phyloP scores from a whole-genome alignment of 2,329 filamentous ascomycete species.

The Beauveria asiatica region DNA sequence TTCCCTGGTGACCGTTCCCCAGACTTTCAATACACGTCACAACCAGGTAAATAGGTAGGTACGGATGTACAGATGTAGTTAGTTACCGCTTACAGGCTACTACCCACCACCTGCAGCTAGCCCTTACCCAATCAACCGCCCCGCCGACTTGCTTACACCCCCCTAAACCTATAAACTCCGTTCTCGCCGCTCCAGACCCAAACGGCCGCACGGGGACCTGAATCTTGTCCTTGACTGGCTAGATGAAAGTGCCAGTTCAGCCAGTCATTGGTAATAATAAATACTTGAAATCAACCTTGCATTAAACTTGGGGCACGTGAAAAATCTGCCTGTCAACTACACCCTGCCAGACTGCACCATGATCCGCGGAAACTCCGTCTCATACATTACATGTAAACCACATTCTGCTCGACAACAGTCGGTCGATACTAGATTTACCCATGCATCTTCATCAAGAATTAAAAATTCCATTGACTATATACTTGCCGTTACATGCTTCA shows the following conservation, averaged over 20 bases:
- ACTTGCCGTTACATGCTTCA: neutral
- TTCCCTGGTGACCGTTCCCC: neutral
- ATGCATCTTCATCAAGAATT: neutral
- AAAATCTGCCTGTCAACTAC: too few species aligned
- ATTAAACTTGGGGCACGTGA: too few species aligned
- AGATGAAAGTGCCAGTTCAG: neutral
- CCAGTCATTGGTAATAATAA: neutral
- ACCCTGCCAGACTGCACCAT: neutral
- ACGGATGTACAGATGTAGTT: too few species aligned
- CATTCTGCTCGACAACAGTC: neutral
- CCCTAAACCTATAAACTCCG: neutral
- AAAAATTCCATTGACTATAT: constrained; percentile 2
- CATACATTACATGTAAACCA: neutral
- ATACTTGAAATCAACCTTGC: too few species aligned
- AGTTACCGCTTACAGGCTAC: too few species aligned
- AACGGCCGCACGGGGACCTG: neutral
- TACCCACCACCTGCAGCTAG: too few species aligned
- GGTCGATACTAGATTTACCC: neutral
- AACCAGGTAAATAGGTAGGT: too few species aligned
- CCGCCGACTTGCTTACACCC: neutral
- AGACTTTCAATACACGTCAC: neutral
- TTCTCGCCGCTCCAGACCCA: neutral
- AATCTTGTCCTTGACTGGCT: neutral
- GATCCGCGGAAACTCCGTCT: neutral
- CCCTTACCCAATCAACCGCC: too few species aligned